Base-by-base conservation (phyloP, 1,139 yeast species). In the Saccharomyces hybrid region DNA sequence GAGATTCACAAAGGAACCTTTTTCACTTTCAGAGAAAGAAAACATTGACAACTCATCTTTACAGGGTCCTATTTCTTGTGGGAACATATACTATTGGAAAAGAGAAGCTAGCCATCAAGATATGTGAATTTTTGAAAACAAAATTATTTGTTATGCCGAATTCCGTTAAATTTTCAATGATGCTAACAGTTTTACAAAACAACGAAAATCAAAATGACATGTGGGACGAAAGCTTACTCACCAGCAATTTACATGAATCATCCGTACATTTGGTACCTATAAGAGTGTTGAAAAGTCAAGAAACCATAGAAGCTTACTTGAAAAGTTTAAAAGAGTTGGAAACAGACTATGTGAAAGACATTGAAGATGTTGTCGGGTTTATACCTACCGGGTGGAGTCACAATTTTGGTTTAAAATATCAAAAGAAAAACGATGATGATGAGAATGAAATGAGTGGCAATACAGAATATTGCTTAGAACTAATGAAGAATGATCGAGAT, bases 1-100 rank as follows among this genome's bases (percentile, higher is more conserved):
- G 57, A 46, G 65, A 63, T 46, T 59, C 64, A 2, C 74, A 53
- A 66, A 67, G 76, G 61, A 65, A 85, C 7, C 83, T 77, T 64
- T 67, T 82, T 64, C 73, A 73, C 62, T 70, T 66, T 59, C 61
- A 73, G 72, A 51, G 57, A 29, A 27, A 53, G 23, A 47, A 56
- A 16, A 9, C 49, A 32, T 7, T 42, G 11, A 23, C 51, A 7
- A 23, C 20, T 20, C 48, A 42, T 6, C 49, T 59, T 50, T 54
- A 80, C 52, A 75, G 74, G 57, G 73, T 90, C 55, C 80, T 23
- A 31, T 50, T 20, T 88, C 73, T 88, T 25, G 84, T 93, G n/a
- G 98, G 98, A 0, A 85, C 96, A 0, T 93, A 93, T 68, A 80
- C 91, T 1, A 89, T 93, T 47, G 98, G 99, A 1, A 93, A 93